A percentile compares a stretch with the other conserved stretches of the same genome.
Evolutionary conservation across 306 rosid species (phyloP).

Genomic region (Fragaria nilgerrensis): DNA sequence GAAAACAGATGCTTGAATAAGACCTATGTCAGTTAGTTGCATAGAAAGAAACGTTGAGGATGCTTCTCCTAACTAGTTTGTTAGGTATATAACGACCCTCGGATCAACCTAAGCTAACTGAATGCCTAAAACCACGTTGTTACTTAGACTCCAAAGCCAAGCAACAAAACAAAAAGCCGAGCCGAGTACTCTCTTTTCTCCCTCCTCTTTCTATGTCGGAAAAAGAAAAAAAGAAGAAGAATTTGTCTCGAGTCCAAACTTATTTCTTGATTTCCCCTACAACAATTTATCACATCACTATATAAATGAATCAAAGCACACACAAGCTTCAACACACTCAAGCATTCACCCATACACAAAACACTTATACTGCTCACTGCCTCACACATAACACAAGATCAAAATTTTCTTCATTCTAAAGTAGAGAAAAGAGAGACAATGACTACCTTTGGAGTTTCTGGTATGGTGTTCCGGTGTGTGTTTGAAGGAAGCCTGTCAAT

Average conservation of each 20-base stretch:
- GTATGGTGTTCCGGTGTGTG: constrained; percentile 42
- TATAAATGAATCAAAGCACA: constrained; percentile 5
- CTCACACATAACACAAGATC: background rate
- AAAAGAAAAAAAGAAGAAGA: too few species aligned
- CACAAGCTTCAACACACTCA: background rate
- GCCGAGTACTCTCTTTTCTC: background rate
- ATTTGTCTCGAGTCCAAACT: background rate
- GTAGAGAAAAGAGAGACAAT: background rate
- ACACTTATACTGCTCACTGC: background rate
- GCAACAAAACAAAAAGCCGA: background rate
- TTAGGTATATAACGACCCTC: constrained; percentile 12
- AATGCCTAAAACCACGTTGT: background rate
- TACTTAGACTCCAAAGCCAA: background rate
- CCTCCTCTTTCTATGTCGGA: background rate
- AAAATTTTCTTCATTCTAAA: background rate
- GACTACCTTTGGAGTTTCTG: constrained; percentile 40
- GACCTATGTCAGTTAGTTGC: constrained; percentile 1
- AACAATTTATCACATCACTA: background rate
- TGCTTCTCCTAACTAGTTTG: background rate
- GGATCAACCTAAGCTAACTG: constrained; percentile 9
- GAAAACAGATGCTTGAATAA: constrained; percentile 1
- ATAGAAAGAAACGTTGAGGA: background rate
- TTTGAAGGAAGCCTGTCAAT: constrained; percentile 56
- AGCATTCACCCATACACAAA: background rate
- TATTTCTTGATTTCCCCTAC: constrained; percentile 7